Base-by-base conservation (phyloP, 164 flowering plant species). In the Paratinospora sagittata region DNA sequence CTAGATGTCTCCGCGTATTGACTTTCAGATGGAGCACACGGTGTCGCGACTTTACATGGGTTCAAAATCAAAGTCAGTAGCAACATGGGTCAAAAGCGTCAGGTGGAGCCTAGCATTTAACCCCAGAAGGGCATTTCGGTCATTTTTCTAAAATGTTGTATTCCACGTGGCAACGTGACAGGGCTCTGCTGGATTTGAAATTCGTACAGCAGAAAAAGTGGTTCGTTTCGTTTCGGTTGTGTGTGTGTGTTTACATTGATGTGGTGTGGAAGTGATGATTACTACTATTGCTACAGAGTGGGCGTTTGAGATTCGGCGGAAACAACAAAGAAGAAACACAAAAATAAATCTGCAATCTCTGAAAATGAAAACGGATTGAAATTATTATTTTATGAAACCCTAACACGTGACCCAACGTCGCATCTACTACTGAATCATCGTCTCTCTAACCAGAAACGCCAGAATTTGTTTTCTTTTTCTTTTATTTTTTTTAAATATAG, bases 231-330 rank as follows among this genome's bases (percentile, higher is more conserved):
- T 21, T 19, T 55, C 24, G 21, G 23, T 6, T 55, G 19, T 21
- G 19, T 52, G 60, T 8, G 39, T 3, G 39, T n/a, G n/a, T n/a
- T n/a, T n/a, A n/a, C n/a, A n/a, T n/a, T n/a, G n/a, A n/a, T n/a
- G n/a, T n/a, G 12, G 13, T 8, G 13, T 8, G 24, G 27, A 10
- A 24, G 30, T 62, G 65, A 62, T 62, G 65, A 62, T 62, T 26
- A 62, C 65, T 27, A 27, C 21, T n/a, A n/a, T 3, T 9, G 43
- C 21, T 33, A n/a, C 66, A 63, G n/a, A 52, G 60, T 1, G 21
- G n/a, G 41, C 41, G 64, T 64, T 64, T 33, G n/a, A 16, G n/a
- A 64, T 65, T 30, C 34, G 67, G 67, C 67, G 67, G 23, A 65
- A 23, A 16, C 23, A n/a, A 8, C 24, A 21, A 65, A 23, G 63